phyloP scores from a whole-genome alignment of 148 eudicot genomes.

The Vaccinium macrocarpon region DNA sequence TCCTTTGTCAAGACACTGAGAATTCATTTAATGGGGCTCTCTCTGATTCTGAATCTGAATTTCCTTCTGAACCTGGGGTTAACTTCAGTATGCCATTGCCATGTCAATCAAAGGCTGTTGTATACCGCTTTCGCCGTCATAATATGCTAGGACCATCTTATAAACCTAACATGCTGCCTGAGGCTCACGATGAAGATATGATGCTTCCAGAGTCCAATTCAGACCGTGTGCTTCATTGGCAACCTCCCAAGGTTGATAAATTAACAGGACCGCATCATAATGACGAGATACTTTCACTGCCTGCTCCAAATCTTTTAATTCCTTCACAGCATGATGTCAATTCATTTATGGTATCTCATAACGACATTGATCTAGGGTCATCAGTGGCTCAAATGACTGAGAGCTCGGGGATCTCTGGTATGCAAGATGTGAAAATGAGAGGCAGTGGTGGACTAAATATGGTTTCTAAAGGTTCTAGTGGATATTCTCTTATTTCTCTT shows the following conservation, averaged over 20 bases:
- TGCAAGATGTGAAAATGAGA: slow-evolving; percentile 21
- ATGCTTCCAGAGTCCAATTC: slow-evolving; percentile 35
- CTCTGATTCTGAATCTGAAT: slow-evolving; percentile 30
- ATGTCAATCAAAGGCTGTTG: slow-evolving; percentile 61
- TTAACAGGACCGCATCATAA: slow-evolving; percentile 24
- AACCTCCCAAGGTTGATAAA: slow-evolving; percentile 29
- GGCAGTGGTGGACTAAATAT: slow-evolving; percentile 21
- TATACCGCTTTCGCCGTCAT: slow-evolving; percentile 57
- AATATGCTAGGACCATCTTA: slow-evolving; percentile 43
- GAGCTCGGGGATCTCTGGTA: background rate
- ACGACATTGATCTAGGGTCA: slow-evolving; percentile 11
- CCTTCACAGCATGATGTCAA: slow-evolving; percentile 19
- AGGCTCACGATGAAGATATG: slow-evolving; percentile 30
- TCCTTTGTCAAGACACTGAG: slow-evolving; percentile 62
- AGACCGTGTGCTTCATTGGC: slow-evolving; percentile 26
- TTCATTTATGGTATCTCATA: slow-evolving; percentile 21
- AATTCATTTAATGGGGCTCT: slow-evolving; percentile 38
- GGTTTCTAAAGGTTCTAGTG: slow-evolving; percentile 22
- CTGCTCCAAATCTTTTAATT: slow-evolving; percentile 25
- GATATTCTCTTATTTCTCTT: slow-evolving; percentile 29
- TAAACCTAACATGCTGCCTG: slow-evolving; percentile 35
- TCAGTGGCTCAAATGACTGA: slow-evolving; percentile 21
- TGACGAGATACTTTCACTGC: slow-evolving; percentile 18
- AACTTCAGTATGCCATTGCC: slow-evolving; percentile 54
- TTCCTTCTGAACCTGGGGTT: slow-evolving; percentile 43